Evolutionary conservation across 345 rosid species (phyloP).

Genomic region (Heritiera littoralis): DNA sequence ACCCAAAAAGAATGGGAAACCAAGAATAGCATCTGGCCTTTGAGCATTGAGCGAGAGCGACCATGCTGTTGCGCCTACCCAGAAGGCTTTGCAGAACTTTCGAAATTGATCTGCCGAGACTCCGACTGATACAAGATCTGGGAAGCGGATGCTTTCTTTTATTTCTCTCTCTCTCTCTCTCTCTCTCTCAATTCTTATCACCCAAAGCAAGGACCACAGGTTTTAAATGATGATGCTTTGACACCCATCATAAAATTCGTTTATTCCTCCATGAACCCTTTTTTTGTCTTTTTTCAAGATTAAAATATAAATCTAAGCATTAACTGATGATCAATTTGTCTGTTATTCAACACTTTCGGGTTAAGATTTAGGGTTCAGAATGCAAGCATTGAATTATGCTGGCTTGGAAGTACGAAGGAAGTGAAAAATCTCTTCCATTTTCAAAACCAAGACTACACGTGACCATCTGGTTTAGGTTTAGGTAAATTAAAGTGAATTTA

Average conservation of each 20-base stretch:
- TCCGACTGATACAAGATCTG: neutral
- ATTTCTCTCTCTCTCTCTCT: neutral
- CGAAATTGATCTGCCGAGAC: neutral
- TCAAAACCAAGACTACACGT: neutral
- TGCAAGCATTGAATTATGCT: too few relatives aligned
- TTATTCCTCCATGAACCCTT: neutral
- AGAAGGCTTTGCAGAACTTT: neutral
- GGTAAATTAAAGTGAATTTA: neutral
- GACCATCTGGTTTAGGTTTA: neutral
- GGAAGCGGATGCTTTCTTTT: neutral
- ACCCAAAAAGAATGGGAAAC: neutral
- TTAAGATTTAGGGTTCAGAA: too few relatives aligned
- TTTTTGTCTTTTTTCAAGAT: neutral
- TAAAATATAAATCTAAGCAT: neutral
- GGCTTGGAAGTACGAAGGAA: too few relatives aligned
- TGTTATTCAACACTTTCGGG: too few relatives aligned
- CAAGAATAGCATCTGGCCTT: neutral
- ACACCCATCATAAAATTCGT: neutral
- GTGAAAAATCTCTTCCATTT: too few relatives aligned
- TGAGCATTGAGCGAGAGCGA: neutral
- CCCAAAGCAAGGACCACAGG: neutral
- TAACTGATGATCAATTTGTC: neutral
- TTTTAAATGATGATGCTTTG: neutral
- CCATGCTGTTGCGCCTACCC: too few relatives aligned
- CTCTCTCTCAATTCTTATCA: neutral